A percentile compares a stretch with the other conserved stretches of the same genome.
phyloP scores from a whole-genome alignment of 306 rosid species.

The Parietaria judaica region DNA sequence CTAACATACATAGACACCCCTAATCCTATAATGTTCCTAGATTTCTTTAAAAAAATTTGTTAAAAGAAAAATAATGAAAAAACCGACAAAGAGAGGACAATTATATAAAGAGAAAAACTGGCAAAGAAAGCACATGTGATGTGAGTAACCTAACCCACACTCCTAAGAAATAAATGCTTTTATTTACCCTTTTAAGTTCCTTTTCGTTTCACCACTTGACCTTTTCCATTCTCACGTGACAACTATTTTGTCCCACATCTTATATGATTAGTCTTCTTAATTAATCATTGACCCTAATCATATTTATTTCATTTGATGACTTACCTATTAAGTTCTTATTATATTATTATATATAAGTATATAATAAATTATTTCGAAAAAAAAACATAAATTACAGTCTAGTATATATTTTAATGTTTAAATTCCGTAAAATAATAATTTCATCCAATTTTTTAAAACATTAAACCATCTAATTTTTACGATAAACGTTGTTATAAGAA shows the following conservation, averaged over 20 bases:
- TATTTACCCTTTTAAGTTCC: background rate
- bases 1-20: too few species aligned
- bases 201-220: background rate
- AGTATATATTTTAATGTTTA: too few species aligned
- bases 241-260: background rate
- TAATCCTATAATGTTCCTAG: too few species aligned
- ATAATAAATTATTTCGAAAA: too few species aligned
- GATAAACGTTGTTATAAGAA: too few species aligned
- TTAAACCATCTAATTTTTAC: too few species aligned
- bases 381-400: too few species aligned
- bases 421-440: too few species aligned
- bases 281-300: background rate
- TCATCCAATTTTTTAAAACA: too few species aligned
- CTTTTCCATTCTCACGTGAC: conserved; percentile 7
- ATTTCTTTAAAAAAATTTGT: too few species aligned
- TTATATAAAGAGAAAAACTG: background rate
- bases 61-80: background rate
- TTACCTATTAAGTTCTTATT: background rate
- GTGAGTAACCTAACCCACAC: conserved; percentile 12
- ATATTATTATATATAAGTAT: too few species aligned
- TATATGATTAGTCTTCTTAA: background rate
- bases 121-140: conserved; percentile 8
- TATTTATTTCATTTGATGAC: conserved; percentile 1
- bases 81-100: conserved; percentile 1
- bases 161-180: background rate